phyloP scores from a whole-genome alignment of 2,329 filamentous ascomycete species.

The Colletotrichum graminicola region DNA sequence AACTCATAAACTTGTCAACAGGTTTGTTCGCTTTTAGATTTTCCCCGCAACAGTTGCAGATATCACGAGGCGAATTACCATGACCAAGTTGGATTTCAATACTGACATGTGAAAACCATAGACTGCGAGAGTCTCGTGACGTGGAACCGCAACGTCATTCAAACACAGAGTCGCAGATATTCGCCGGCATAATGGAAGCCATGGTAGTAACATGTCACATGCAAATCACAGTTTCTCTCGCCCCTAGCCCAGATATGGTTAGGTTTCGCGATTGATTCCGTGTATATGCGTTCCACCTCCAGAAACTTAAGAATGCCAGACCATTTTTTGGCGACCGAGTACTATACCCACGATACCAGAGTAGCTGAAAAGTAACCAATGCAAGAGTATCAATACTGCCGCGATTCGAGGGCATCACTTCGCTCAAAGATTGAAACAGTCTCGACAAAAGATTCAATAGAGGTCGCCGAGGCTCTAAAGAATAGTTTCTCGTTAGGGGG shows the following conservation, averaged over 20 bases:
- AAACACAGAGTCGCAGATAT: no score
- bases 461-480: conserved; percentile 20
- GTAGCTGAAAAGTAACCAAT: not conserved
- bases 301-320: no score
- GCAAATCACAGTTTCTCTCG: not conserved
- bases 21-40: no score
- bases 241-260: not conserved
- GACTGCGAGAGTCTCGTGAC: not conserved
- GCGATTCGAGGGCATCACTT: not conserved
- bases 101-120: not conserved
- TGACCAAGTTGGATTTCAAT: not conserved
- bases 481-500: not conserved
- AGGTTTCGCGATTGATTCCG: not conserved
- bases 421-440: not conserved
- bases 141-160: no score
- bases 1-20: no score
- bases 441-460: not conserved
- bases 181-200: not conserved
- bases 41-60: no score
- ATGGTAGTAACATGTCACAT: not conserved
- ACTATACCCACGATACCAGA: not conserved
- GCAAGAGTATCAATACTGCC: not conserved
- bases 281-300: not conserved
- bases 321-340: not conserved
- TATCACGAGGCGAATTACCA: not conserved